phyloP scores from a whole-genome alignment of 192 early-diverging fungal genomes.

The Umbelopsis sp. region DNA sequence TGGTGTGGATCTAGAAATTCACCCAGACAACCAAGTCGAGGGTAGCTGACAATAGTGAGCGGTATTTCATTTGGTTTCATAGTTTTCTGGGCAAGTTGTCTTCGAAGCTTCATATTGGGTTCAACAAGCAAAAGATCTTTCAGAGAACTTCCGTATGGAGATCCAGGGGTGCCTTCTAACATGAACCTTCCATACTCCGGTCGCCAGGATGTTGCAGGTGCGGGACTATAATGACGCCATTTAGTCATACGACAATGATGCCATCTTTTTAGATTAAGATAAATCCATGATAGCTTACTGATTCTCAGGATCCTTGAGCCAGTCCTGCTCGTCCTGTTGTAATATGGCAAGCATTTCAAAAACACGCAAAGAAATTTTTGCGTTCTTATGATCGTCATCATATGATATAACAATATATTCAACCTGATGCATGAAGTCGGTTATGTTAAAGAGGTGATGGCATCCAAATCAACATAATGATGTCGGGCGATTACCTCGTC shows the following conservation, averaged over 20 bases:
- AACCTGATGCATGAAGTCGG: conserved; percentile 54
- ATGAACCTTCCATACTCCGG: conserved; percentile 98
- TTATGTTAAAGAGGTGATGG: background rate
- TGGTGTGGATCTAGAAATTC: conserved; percentile 71
- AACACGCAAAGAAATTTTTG: conserved; percentile 77
- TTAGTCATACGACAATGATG: background rate
- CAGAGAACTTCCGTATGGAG: conserved; percentile 85
- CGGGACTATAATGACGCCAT: background rate
- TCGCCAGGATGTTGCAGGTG: conserved; percentile 77
- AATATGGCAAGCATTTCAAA: conserved; percentile 78
- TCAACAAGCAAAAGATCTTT: conserved; percentile 83
- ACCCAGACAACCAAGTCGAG: conserved; percentile 82
- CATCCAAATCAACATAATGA: background rate
- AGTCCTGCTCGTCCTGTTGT: conserved; percentile 71
- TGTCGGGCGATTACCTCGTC: conserved; percentile 77
- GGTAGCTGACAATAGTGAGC: conserved; percentile 86
- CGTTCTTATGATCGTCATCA: conserved; percentile 71
- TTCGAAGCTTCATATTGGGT: conserved; percentile 83
- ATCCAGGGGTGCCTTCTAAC: conserved; percentile 94
- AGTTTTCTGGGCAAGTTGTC: conserved; percentile 62
- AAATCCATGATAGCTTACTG: conserved; percentile 31
- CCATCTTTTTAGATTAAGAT: background rate
- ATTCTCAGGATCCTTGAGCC: conserved; percentile 44
- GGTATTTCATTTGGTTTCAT: conserved; percentile 75
- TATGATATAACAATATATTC: conserved; percentile 91